Evolutionary conservation across 192 early-diverging fungal genomes (phyloP), one percentile per base, ranked within the genome.

Genomic region (Geranomyces variabilis): DNA sequence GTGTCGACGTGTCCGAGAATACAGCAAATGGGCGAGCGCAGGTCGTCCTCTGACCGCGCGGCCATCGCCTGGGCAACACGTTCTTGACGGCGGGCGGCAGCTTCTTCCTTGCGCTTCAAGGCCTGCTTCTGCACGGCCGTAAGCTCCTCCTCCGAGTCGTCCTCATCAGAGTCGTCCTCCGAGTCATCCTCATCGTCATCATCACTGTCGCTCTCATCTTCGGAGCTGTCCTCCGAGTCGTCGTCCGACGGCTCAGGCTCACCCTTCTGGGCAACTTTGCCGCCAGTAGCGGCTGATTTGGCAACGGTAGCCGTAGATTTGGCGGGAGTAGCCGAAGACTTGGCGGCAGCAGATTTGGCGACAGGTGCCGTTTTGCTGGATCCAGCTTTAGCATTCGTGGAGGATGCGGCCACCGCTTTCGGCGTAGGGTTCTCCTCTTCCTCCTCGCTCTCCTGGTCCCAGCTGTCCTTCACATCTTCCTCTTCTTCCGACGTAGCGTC

Each of bases 1-100:
- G 95, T 95, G 79, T 99, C 97, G 73, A 99, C 97, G 84, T 99
- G 97, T 34, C 97, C 97, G 59, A 99, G 80, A 85, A 99, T 97
- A 84, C 92, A 93, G 82, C 92, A 94, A 83, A 99, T 98, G 9
- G 97, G 97, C 31, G 96, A 97, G 30, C 97, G 91, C 71, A 99
- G 75, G 71, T 99, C 82, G 65, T 95, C 94, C 68, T 88, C 90
- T 5, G 92, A 93, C 63, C 94, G 87, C 14, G 92, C 91, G 1
- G 88, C 92, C 79, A 92, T 78, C 14, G 94, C 93, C 0, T 89
- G 88, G 49, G 89, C 80, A 67, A 89, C 77, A 48, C 93, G 87
- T 61, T 90, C 86, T 44, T 66, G 30, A 19, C 49, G 44, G 56
- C 53, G 49, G n/a, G 63, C 63, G 15, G 89, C 85, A 24, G 94